Evolutionary conservation across 352 stramenopile genomes (phyloP), one percentile per base, ranked within the genome.

Genomic region (Thraustochytrium sp.): DNA sequence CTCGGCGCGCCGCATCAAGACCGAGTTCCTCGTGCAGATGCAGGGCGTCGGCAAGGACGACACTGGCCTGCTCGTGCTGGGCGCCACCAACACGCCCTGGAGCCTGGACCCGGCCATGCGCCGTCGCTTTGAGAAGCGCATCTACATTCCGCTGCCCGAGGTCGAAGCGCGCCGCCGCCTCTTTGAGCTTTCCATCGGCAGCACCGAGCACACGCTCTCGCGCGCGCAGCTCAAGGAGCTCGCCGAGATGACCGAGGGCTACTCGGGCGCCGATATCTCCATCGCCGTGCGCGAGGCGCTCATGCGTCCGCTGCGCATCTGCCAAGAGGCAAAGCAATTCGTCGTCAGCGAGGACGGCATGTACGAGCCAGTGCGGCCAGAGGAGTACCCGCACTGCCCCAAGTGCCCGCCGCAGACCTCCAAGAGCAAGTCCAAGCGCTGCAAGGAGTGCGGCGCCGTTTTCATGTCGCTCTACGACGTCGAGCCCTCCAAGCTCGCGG

Each of bases 21-120:
- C 96, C 4, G 95, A 99, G 85, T 88, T 99, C 55, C 91, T 99
- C 8, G 92, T 98, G n/a, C 95, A 99, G 88, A 98, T 99, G 90
- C 97, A 98, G 84, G 96, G 96, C 34, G 89, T 98, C 0, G 82
- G 54, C 59, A 53, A 55, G n/a, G 76, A 87, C 18, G n/a, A 26
- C 16, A 84, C 89, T 16, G 59, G 97, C 37, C 85, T 93, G 16
- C 89, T 98, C 87, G 90, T 99, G 23, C 88, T 99, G 34, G 96
- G 93, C 21, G 96, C 96, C 0, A 98, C 93, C 0, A 99, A 99
- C 86, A 86, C 96, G 16, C 95, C 96, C 36, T 98, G 94, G 95
- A 94, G 98, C 55, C 85, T 99, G 8, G 96, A 99, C 85, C 90
- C 97, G 85, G 96, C 96, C 2, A 94, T 99, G 85, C 89, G 95